phyloP scores from a whole-genome alignment of 352 stramenopile genomes.

The Globisporangium paroecandrum region DNA sequence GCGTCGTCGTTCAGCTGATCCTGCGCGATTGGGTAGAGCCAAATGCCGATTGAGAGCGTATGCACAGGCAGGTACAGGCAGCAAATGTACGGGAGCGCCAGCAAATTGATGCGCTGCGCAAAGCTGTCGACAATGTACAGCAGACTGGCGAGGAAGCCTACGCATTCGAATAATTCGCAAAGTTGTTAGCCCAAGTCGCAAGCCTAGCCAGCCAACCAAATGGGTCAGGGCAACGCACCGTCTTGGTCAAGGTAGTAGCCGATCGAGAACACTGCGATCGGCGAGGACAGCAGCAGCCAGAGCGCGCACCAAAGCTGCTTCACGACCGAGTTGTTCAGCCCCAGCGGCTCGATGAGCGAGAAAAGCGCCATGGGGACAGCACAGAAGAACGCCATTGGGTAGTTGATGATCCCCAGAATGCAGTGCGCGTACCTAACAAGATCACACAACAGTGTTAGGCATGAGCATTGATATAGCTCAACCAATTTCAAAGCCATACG shows the following conservation, averaged over 20 bases:
- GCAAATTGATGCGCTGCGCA: slow-evolving; percentile 40
- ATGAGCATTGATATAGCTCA: not conserved
- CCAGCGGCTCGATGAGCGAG: slow-evolving; percentile 40
- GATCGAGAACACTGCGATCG: slow-evolving; percentile 32
- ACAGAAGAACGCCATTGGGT: slow-evolving; percentile 74
- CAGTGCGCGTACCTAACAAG: slow-evolving; percentile 56
- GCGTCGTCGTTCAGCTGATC: not conserved
- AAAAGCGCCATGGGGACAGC: slow-evolving; percentile 63
- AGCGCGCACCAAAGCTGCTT: slow-evolving; percentile 31
- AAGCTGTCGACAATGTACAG: slow-evolving; percentile 49
- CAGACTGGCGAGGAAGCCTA: slow-evolving; percentile 12
- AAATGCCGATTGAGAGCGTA: slow-evolving; percentile 57
- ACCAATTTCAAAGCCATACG: slow-evolving; percentile 12
- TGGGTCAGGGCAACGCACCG: slow-evolving; percentile 17
- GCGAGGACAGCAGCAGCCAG: slow-evolving; percentile 60
- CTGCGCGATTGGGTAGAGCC: slow-evolving; percentile 22
- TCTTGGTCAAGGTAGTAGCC: slow-evolving; percentile 23
- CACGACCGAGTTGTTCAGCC: slow-evolving; percentile 13
- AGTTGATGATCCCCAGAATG: slow-evolving; percentile 78
- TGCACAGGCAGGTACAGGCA: slow-evolving; percentile 70
- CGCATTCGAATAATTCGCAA: not conserved
- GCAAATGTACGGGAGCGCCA: slow-evolving; percentile 65
- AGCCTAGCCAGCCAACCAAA: not conserved
- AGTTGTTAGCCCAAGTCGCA: not conserved
- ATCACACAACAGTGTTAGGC: slow-evolving; percentile 20